Conservation (phyloP, 495 filamentous ascomycete species). For the Sordaria brevicollis region DNA sequence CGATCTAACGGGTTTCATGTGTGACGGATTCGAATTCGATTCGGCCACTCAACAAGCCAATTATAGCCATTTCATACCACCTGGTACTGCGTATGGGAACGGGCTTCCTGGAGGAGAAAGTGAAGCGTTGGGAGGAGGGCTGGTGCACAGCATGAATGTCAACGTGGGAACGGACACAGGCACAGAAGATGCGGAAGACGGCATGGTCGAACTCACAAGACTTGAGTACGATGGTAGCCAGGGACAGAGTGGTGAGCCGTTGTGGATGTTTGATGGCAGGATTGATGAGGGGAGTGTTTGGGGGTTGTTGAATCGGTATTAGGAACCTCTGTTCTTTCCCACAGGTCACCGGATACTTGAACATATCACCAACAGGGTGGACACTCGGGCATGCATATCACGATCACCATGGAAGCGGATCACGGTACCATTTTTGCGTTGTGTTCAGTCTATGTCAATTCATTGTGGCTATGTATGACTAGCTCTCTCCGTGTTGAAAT, state of each 20-base stretch:
- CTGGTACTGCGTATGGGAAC: background rate
- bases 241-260: background rate
- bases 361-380: no score
- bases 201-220: background rate
- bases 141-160: background rate
- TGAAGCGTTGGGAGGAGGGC: background rate
- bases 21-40: constrained; percentile 3
- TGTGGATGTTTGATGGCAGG: constrained; percentile 33
- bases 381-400: background rate
- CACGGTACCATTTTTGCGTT: background rate
- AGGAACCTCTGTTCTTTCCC: no score
- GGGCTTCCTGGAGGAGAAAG: background rate
- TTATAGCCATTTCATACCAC: no score
- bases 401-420: background rate
- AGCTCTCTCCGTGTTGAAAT: background rate
- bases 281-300: constrained; percentile 45
- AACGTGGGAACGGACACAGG: background rate
- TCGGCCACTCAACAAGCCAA: no score
- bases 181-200: constrained; percentile 12
- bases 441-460: background rate
- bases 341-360: no score
- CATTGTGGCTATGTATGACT: background rate
- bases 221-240: background rate
- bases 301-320: constrained; percentile 41
- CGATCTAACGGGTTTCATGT: constrained; percentile 29